phyloP scores from a whole-genome alignment of 1,139 yeast genomes.

The Diutina neorugosa region DNA sequence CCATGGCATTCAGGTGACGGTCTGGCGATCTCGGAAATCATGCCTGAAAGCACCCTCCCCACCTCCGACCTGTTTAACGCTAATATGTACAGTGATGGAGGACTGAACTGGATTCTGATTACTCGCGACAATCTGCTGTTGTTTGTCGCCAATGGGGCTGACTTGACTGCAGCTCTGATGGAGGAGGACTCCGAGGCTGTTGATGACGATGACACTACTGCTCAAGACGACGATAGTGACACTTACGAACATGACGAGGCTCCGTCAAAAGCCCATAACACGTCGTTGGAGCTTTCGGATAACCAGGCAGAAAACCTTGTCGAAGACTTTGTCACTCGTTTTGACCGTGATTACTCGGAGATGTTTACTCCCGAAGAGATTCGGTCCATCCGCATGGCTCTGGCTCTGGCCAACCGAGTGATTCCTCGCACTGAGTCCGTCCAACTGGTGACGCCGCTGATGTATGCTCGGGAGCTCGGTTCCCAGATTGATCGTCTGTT shows the following conservation, averaged over 20 bases:
- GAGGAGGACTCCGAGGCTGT: not conserved
- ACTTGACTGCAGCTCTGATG: not conserved
- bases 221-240: not conserved
- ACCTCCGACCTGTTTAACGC: not conserved
- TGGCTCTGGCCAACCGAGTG: not conserved
- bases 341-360: not conserved
- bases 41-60: not conserved
- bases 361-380: not conserved
- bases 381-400: not conserved
- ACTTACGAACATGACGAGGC: not conserved
- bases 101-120: constrained; percentile 1
- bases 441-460: constrained; percentile 4
- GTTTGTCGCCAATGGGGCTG: not conserved
- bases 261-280: not conserved
- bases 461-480: constrained; percentile 1
- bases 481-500: not conserved
- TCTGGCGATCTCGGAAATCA: not conserved
- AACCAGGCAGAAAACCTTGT: not conserved
- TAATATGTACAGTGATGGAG: not conserved
- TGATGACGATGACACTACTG: not conserved
- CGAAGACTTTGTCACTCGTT: not conserved
- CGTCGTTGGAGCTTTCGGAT: not conserved
- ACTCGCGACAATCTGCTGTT: not conserved
- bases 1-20: not conserved
- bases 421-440: constrained; percentile 2